Evolutionary conservation across 2,329 filamentous ascomycete genomes (phyloP).

Genomic region (Cladosporium sp.): DNA sequence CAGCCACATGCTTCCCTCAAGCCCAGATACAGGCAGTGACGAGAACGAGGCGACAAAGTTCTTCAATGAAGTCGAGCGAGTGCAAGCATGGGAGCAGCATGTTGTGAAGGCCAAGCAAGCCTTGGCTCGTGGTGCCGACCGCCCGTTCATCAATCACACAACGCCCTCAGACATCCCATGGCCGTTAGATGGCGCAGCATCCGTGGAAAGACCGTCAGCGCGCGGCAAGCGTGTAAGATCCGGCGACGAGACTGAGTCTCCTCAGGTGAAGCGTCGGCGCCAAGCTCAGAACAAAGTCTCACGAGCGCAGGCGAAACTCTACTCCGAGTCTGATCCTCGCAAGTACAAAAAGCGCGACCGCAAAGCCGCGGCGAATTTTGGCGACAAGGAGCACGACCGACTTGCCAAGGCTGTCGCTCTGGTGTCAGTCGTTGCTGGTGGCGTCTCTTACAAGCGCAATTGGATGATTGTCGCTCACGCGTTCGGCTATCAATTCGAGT

Average conservation of each 20-base stretch:
- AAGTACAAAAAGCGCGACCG: constrained; percentile 27
- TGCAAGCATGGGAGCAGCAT: constrained; percentile 22
- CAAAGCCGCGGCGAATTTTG: constrained; percentile 25
- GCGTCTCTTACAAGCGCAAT: constrained; percentile 39
- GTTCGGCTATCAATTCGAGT: constrained; percentile 40
- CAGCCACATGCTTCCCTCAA: neutral
- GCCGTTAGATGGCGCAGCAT: neutral
- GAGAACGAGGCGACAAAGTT: constrained; percentile 19
- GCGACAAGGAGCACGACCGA: constrained; percentile 31
- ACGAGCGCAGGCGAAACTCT: neutral
- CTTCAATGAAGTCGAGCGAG: constrained; percentile 20
- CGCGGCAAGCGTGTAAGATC: constrained; percentile 3
- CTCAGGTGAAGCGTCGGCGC: neutral
- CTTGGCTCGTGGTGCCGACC: constrained; percentile 3
- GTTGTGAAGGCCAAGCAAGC: constrained; percentile 6
- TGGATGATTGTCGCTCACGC: constrained; percentile 45
- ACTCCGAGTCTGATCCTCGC: constrained; percentile 11
- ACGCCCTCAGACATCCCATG: neutral
- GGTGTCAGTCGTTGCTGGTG: constrained; percentile 37
- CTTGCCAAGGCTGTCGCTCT: constrained; percentile 37
- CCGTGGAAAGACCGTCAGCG: neutral
- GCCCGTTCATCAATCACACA: constrained; percentile 24
- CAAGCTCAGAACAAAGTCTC: neutral
- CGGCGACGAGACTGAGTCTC: neutral
- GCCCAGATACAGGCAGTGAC: neutral